Percentiles rank a stretch among this genome's conserved stretches.
phyloP scores from a whole-genome alignment of 176 grass and related monocot species.

The Stipa capillata region DNA sequence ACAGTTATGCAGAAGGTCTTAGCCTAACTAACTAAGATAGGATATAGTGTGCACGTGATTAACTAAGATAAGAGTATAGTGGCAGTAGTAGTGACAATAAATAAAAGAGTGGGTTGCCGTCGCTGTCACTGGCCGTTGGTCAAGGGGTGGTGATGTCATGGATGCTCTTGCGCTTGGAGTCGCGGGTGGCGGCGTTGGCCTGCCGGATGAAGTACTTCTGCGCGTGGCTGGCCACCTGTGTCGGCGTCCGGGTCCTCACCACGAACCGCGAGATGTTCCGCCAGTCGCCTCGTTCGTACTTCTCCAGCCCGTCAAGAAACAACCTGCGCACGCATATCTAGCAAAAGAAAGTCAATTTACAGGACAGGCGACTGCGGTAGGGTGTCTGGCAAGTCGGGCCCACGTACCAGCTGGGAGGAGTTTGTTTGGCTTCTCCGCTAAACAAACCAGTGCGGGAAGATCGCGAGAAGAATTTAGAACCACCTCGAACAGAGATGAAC shows the following conservation, averaged over 20 bases:
- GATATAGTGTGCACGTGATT: slow-evolving; percentile 24
- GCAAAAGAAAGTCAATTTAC: neutral
- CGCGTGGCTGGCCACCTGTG: slow-evolving; percentile 95
- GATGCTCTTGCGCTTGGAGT: slow-evolving; percentile 94
- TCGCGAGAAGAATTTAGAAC: neutral
- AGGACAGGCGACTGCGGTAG: neutral
- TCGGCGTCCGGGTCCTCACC: slow-evolving; percentile 76
- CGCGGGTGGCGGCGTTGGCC: slow-evolving; percentile 33
- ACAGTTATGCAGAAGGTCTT: neutral
- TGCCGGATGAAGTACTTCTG: slow-evolving; percentile 91
- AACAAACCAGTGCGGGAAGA: neutral
- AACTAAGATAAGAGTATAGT: neutral
- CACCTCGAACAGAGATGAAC: neutral
- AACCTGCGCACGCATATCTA: slow-evolving; percentile 20
- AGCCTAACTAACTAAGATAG: neutral
- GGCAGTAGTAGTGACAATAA: neutral
- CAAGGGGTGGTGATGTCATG: slow-evolving; percentile 83
- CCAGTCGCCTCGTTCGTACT: slow-evolving; percentile 89
- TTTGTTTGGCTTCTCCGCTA: neutral
- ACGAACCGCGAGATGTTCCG: slow-evolving; percentile 87
- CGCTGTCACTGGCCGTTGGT: too few relatives aligned
- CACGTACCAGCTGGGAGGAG: slow-evolving; percentile 9
- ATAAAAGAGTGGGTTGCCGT: neutral
- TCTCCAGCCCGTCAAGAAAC: slow-evolving; percentile 78
- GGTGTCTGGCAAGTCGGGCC: neutral